A percentile compares a stretch with the other conserved stretches of the same genome.
Conservation (phyloP, 805 yeast genomes). For the Candida silvicultrix region DNA sequence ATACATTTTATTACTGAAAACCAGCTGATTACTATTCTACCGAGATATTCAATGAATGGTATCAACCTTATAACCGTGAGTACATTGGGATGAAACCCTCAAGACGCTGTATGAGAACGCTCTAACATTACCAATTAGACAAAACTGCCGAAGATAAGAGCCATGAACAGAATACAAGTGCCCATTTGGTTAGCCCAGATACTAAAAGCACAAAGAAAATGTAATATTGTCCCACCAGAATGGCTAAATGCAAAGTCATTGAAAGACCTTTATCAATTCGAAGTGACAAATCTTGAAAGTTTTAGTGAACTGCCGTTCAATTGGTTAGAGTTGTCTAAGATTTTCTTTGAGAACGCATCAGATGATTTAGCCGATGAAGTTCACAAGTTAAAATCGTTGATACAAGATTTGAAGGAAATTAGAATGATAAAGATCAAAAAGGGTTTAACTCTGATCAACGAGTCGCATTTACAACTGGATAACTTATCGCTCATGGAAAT, state of each 20-base stretch:
- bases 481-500: conserved; percentile 80
- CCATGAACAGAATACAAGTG: conserved; percentile 62
- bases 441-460: conserved; percentile 75
- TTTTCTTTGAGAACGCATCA: conserved; percentile 57
- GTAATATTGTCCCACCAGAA: conserved; percentile 77
- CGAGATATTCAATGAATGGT: conserved; percentile 66
- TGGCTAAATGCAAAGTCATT: conserved; percentile 66
- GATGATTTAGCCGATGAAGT: conserved; percentile 77
- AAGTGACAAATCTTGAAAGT: conserved; percentile 45
- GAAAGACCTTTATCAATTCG: conserved; percentile 58
- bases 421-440: conserved; percentile 74
- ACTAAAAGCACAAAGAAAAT: conserved; percentile 76
- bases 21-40: conserved; percentile 66
- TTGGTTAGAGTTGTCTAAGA: conserved; percentile 80
- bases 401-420: conserved; percentile 83
- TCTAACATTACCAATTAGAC: conserved; percentile 18
- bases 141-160: conserved; percentile 52
- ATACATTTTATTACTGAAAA: conserved; percentile 82
- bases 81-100: neutral
- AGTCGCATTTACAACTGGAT: conserved; percentile 74
- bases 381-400: conserved; percentile 57
- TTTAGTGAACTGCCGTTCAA: conserved; percentile 77
- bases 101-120: neutral
- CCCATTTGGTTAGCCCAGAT: conserved; percentile 88
- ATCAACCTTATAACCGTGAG: conserved; percentile 54